A percentile compares a stretch with the other conserved stretches of the same genome.
Conservation (phyloP, 805 yeast species). For the Kuraishia hungarica region DNA sequence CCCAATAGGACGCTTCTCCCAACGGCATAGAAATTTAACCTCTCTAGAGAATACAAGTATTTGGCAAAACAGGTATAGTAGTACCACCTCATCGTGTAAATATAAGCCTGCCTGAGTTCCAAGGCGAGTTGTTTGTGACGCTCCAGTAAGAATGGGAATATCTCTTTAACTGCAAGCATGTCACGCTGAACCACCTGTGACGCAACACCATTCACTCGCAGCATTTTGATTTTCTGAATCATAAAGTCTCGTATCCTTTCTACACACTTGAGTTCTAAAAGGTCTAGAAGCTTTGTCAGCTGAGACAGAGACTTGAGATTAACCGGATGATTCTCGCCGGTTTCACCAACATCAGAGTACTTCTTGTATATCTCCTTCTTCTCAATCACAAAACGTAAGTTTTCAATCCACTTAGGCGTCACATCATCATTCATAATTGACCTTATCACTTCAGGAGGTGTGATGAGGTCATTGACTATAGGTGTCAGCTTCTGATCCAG, state of each 20-base stretch:
- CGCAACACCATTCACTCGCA: slow-evolving; percentile 57
- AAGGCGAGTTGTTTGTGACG: slow-evolving; percentile 56
- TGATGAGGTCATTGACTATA: slow-evolving; percentile 61
- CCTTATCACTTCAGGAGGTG: slow-evolving; percentile 64
- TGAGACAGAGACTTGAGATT: slow-evolving; percentile 13
- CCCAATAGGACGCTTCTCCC: slow-evolving; percentile 55
- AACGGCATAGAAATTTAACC: slow-evolving; percentile 43
- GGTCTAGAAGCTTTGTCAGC: slow-evolving; percentile 28
- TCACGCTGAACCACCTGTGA: slow-evolving; percentile 70
- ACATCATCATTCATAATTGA: slow-evolving; percentile 53
- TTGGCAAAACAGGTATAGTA: slow-evolving; percentile 71
- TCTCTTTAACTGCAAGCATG: slow-evolving; percentile 53
- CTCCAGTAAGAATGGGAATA: slow-evolving; percentile 44
- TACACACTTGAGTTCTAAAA: slow-evolving; percentile 52
- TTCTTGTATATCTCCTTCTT: slow-evolving; percentile 46
- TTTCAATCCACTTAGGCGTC: slow-evolving; percentile 56
- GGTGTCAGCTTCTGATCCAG: slow-evolving; percentile 56
- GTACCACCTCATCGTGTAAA: slow-evolving; percentile 91
- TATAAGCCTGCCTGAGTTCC: slow-evolving; percentile 73
- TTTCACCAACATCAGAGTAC: slow-evolving; percentile 16
- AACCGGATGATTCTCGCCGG: slow-evolving; percentile 3
- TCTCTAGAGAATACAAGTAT: slow-evolving; percentile 65
- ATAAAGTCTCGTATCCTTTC: slow-evolving; percentile 72
- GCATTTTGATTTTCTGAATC: slow-evolving; percentile 52
- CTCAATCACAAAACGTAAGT: slow-evolving; percentile 47